Conservation (phyloP, 176 grass and related monocot genomes). For the Musa troglodytarum region DNA sequence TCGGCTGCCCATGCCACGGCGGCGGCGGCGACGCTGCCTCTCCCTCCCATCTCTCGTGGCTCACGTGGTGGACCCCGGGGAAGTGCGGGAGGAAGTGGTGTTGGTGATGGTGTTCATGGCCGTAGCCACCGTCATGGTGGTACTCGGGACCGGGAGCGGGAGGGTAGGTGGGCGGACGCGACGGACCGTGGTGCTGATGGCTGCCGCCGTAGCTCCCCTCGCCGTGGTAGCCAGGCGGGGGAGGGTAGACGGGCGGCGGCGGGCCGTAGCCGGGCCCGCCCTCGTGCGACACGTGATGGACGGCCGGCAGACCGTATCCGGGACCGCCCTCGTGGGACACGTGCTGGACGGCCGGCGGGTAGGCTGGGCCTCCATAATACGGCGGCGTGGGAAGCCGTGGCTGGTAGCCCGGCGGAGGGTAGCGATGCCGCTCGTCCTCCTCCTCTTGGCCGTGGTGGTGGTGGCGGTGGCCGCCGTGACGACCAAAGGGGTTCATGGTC, state of each 20-base stretch:
- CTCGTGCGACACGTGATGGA: conserved; percentile 6
- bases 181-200: neutral
- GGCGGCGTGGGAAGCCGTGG: conserved; percentile 32
- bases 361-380: neutral
- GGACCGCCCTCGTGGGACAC: conserved; percentile 2
- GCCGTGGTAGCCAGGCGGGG: neutral
- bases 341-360: neutral
- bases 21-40: neutral
- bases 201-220: neutral
- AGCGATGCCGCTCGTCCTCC: neutral
- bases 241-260: neutral
- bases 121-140: neutral
- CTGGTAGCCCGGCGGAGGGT: neutral
- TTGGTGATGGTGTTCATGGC: neutral
- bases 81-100: neutral
- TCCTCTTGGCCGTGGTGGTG: conserved; percentile 6
- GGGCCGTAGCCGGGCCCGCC: neutral
- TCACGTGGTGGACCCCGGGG: conserved; percentile 8
- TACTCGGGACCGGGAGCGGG: neutral
- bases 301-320: neutral
- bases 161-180: neutral
- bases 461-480: neutral
- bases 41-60: neutral
- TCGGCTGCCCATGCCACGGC: conserved; percentile 19
- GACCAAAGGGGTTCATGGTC: conserved; percentile 3